phyloP scores from a whole-genome alignment of 495 filamentous ascomycete species.

The Xylaria castorea region DNA sequence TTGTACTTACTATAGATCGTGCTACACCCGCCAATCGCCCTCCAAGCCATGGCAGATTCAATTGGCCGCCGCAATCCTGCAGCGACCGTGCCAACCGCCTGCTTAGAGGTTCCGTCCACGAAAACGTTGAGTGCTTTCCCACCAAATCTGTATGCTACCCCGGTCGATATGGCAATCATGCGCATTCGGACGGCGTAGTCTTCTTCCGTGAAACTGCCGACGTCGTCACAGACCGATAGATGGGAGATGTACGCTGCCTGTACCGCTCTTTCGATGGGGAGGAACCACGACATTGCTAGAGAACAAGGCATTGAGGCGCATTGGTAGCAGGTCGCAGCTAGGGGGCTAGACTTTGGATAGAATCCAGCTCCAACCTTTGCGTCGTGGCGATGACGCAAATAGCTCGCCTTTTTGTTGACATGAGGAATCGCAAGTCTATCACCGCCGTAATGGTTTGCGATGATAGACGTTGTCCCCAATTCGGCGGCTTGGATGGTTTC shows the following conservation, averaged over 20 bases:
- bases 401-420: constrained; percentile 25
- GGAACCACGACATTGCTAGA: constrained; percentile 19
- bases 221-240: constrained; percentile 24
- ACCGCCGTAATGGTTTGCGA: constrained; percentile 16
- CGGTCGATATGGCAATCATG: constrained; percentile 17
- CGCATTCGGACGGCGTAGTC: constrained; percentile 23
- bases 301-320: constrained; percentile 4
- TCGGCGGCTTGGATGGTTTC: constrained; percentile 15
- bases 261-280: neutral
- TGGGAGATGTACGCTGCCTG: constrained; percentile 20
- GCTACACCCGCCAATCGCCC: constrained; percentile 14
- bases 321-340: constrained; percentile 19
- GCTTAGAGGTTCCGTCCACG: constrained; percentile 22
- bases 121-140: constrained; percentile 11
- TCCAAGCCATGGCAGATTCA: constrained; percentile 20
- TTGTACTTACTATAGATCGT: constrained; percentile 27
- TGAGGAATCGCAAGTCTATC: constrained; percentile 20
- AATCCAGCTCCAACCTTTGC: constrained; percentile 16
- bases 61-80: neutral
- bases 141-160: constrained; percentile 15
- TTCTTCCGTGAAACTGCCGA: constrained; percentile 18
- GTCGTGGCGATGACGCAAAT: constrained; percentile 13
- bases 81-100: constrained; percentile 13
- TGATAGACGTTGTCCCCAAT: constrained; percentile 7
- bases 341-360: constrained; percentile 23